phyloP scores from a whole-genome alignment of 441 rosid genomes.

The Populus hybrid region DNA sequence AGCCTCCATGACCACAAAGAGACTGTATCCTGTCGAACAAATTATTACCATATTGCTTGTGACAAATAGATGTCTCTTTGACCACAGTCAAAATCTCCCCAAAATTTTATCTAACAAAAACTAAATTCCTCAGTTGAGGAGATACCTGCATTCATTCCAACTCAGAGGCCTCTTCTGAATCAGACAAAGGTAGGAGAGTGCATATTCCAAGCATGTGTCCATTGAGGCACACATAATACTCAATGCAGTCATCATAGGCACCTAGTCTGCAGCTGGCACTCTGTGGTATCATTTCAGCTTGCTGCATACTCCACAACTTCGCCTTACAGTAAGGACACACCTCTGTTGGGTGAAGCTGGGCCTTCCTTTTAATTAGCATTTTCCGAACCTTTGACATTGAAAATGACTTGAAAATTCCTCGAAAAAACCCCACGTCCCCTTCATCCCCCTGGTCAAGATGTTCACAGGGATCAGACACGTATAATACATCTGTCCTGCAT shows the following conservation, averaged over 20 bases:
- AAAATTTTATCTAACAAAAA: conserved; percentile 10
- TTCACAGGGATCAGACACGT: conserved; percentile 98
- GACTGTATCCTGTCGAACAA: not conserved
- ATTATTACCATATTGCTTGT: not conserved
- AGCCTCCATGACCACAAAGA: not conserved
- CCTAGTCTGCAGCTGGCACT: conserved; percentile 95
- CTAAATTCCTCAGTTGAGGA: not conserved
- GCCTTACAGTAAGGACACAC: conserved; percentile 95
- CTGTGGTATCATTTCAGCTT: conserved; percentile 91
- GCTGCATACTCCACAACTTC: conserved; percentile 90
- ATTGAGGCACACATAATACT: conserved; percentile 89
- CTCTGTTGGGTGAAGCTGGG: conserved; percentile 78
- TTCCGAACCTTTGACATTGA: conserved; percentile 68
- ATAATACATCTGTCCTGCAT: conserved; percentile 79
- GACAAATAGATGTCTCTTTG: not conserved
- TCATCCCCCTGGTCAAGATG: conserved; percentile 97
- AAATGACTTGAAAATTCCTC: conserved; percentile 92
- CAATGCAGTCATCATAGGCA: conserved; percentile 84
- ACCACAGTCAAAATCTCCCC: not conserved
- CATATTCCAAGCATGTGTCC: conserved; percentile 95
- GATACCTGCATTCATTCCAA: conserved; percentile 27
- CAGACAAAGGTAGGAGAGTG: conserved; percentile 86
- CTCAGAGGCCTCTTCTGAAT: conserved; percentile 81
- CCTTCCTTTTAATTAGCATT: conserved; percentile 62
- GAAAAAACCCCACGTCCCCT: conserved; percentile 93